Base-by-base conservation (phyloP, 202 grass and related monocot species). In the Hordeum pubiflorum region DNA sequence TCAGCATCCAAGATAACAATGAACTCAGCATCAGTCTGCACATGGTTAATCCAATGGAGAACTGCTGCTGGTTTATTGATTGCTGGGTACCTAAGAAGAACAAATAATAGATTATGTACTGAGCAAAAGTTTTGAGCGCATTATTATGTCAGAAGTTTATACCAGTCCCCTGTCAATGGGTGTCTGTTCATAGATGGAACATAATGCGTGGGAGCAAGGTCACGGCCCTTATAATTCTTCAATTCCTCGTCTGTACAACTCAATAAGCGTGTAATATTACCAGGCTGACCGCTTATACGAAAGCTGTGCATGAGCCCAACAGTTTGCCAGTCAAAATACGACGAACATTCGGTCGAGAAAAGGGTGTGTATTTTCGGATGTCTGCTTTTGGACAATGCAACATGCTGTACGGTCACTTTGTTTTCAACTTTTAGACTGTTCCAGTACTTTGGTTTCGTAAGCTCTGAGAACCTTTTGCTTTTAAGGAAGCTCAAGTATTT, bases 261-360 rank as follows among this genome's bases (percentile, higher is more conserved):
- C 79, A 98, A 80, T 82, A 98, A 88, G 31, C 92, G 87, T 26
- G 92, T 98, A 46, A 95, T 91, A 88, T 94, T 94, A 86, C 96
- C 96, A 83, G 92, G 90, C 71, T 98, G 90, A 20, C 96, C 60
- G 21, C 92, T 98, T 86, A 89, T 85, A 78, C 21, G 88, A 91
- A 95, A 93, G 60, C 90, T 94, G 80, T 93, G 83, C 86, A 98
- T 89, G 69, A 95, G 84, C 43, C 90, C 96, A 82, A 98, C 90
- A 63, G 96, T 98, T 87, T 98, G 92, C 96, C 96, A 98, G 87
- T 98, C 96, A 84, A 98, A 98, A 88, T 98, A 98, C 43, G 82
- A 73, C 55, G 92, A 93, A 81, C 96, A 98, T 86, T 98, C 95
- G 2, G 95, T 98, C n/a, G 95, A 98, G 72, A 98, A 98, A 80